Conservation (phyloP, 176 grass and related monocot genomes). For the Cocos nucifera region DNA sequence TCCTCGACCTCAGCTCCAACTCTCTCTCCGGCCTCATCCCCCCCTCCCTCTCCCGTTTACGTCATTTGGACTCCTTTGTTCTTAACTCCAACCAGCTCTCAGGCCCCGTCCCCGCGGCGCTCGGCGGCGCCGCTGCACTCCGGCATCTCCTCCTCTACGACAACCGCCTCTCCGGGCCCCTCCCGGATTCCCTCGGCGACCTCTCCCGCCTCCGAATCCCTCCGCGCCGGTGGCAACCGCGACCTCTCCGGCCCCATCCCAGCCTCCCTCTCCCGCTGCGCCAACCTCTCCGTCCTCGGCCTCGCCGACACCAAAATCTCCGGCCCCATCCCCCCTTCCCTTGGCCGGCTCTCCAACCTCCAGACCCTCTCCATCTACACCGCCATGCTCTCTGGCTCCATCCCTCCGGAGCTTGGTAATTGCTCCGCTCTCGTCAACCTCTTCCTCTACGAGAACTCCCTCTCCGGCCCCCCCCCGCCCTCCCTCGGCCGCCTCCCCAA, state of each 20-base stretch:
- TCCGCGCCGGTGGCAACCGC: constrained; percentile 67
- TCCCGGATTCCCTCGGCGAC: constrained; percentile 55
- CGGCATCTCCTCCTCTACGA: constrained; percentile 55
- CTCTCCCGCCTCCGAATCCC: constrained; percentile 42
- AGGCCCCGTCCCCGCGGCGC: constrained; percentile 35
- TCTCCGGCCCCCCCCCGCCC: constrained; percentile 54
- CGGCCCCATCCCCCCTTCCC: constrained; percentile 45
- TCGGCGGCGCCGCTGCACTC: constrained; percentile 26
- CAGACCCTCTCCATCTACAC: constrained; percentile 86
- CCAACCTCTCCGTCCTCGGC: constrained; percentile 61
- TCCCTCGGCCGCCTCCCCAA: constrained; percentile 38
- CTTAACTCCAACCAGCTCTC: constrained; percentile 82
- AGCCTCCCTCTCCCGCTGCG: constrained; percentile 36
- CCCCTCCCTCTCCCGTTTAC: constrained; percentile 29
- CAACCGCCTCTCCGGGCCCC: constrained; percentile 61
- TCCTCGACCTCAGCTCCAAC: constrained; percentile 67
- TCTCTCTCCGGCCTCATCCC: constrained; percentile 58
- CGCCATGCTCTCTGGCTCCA: constrained; percentile 48
- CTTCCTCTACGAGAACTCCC: constrained; percentile 88
- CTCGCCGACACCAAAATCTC: constrained; percentile 92
- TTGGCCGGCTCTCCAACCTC: constrained; percentile 51
- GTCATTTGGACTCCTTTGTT: constrained; percentile 25
- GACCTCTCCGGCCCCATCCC: constrained; percentile 65
- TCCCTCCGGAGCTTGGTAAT: constrained; percentile 69
- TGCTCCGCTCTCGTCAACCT: constrained; percentile 66